Conservation (phyloP, 73 alveolate species). For the Breviolum minutum region DNA sequence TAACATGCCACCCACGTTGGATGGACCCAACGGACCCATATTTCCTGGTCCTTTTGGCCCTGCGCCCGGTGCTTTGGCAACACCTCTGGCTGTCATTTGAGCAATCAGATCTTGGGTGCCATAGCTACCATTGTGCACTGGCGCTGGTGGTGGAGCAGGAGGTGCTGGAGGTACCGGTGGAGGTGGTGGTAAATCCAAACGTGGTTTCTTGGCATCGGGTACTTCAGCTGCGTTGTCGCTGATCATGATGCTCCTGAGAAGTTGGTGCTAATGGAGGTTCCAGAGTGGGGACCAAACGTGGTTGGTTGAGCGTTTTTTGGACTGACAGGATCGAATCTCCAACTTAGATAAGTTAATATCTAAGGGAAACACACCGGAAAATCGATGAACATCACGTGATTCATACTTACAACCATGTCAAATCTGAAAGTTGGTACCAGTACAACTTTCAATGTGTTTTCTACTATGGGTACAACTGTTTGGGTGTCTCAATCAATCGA, state of each 20-base stretch:
- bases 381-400: too few species aligned
- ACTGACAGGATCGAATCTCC: too few species aligned
- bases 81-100: conserved; percentile 74
- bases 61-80: conserved; percentile 37
- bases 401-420: too few species aligned
- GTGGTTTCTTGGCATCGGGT: conserved; percentile 13
- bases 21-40: not conserved
- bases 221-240: not conserved
- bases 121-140: not conserved
- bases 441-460: too few species aligned
- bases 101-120: conserved; percentile 30
- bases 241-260: not conserved
- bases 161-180: conserved; percentile 35
- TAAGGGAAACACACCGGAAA: too few species aligned
- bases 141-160: conserved; percentile 22
- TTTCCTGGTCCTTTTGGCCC: not conserved
- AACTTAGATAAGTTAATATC: too few species aligned
- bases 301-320: too few species aligned
- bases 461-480: too few species aligned
- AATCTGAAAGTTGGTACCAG: too few species aligned
- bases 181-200: not conserved
- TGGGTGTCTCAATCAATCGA: too few species aligned
- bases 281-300: too few species aligned
- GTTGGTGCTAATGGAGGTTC: too few species aligned
- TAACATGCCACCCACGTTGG: not conserved